A percentile compares a stretch with the other conserved stretches of the same genome.
Conservation (phyloP, 345 rosid genomes). For the Hibiscus trionum region DNA sequence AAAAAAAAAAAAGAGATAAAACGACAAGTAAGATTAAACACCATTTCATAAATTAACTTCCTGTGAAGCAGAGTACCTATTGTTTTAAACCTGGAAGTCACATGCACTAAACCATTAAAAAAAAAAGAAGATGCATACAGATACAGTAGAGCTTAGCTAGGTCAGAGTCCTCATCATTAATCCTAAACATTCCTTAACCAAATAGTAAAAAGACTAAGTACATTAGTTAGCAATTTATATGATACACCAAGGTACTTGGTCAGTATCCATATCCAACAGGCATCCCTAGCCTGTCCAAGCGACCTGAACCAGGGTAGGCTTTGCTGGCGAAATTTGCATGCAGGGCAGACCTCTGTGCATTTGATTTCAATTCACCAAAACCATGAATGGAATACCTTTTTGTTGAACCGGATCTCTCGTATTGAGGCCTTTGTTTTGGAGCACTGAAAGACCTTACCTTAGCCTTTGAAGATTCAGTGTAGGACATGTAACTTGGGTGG, state of each 20-base stretch:
- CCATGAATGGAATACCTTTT: slow-evolving; percentile 49
- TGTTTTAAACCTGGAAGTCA: background rate
- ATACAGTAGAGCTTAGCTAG: background rate
- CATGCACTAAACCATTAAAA: slow-evolving; percentile 7
- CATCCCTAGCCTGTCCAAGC: slow-evolving; percentile 82
- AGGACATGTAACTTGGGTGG: slow-evolving; percentile 86
- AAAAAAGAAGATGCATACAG: background rate
- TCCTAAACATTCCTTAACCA: background rate
- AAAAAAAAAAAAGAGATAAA: no score
- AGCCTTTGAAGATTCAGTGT: slow-evolving; percentile 81
- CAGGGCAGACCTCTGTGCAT: slow-evolving; percentile 41
- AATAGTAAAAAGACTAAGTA: background rate
- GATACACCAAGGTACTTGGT: background rate
- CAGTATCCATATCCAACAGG: slow-evolving; percentile 42
- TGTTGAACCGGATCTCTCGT: slow-evolving; percentile 54
- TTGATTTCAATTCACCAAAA: slow-evolving; percentile 39
- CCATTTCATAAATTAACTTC: background rate
- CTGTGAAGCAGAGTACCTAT: background rate
- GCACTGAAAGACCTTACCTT: slow-evolving; percentile 73
- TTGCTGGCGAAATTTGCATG: slow-evolving; percentile 55
- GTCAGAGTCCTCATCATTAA: background rate
- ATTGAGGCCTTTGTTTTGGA: slow-evolving; percentile 70
- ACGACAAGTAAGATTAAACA: background rate
- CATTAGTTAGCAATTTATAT: background rate
- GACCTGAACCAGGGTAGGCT: slow-evolving; percentile 94